These are phyloP conservation scores for Canavalia gladiata DNA, from an alignment of 306 rosid species.

Conservation along the genomic window DNA sequence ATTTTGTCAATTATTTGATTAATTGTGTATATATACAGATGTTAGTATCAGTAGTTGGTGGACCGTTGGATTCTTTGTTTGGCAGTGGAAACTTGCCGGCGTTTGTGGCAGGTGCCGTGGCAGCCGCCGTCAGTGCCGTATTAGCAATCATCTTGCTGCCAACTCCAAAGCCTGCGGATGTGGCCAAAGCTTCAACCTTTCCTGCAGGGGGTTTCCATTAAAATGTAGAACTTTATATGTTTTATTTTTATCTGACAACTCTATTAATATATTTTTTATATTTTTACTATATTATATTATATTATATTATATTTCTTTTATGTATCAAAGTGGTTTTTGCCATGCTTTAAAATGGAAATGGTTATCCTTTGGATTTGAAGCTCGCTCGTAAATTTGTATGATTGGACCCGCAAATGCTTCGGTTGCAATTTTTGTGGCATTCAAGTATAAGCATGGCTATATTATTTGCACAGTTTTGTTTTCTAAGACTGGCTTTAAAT, in stretches of 20 bases:
- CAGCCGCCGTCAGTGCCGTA: constrained; percentile 64
- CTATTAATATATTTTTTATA: too few relatives aligned
- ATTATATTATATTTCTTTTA: too few relatives aligned
- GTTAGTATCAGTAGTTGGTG: constrained; percentile 69
- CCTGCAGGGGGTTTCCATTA: constrained; percentile 49
- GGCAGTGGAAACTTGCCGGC: constrained; percentile 94
- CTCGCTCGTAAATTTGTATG: not conserved
- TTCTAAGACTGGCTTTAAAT: too few relatives aligned
- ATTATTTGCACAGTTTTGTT: too few relatives aligned
- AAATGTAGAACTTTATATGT: not conserved
- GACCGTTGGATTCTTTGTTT: constrained; percentile 70
- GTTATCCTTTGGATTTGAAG: not conserved
- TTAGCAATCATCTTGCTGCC: constrained; percentile 67
- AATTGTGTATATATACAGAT: constrained; percentile 53
- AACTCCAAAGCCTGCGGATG: constrained; percentile 61
- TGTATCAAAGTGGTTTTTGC: too few relatives aligned
- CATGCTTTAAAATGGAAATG: not conserved
- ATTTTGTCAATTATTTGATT: not conserved
- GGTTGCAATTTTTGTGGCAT: not conserved
- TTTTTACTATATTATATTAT: too few relatives aligned
- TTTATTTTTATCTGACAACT: not conserved
- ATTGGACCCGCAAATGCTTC: not conserved
- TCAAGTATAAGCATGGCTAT: too few relatives aligned
- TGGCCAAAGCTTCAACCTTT: constrained; percentile 38
- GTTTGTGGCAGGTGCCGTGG: constrained; percentile 72